Evolutionary conservation across 73 alveolate genomes (phyloP).

Genomic region (Tetrahymena malaccensis): DNA sequence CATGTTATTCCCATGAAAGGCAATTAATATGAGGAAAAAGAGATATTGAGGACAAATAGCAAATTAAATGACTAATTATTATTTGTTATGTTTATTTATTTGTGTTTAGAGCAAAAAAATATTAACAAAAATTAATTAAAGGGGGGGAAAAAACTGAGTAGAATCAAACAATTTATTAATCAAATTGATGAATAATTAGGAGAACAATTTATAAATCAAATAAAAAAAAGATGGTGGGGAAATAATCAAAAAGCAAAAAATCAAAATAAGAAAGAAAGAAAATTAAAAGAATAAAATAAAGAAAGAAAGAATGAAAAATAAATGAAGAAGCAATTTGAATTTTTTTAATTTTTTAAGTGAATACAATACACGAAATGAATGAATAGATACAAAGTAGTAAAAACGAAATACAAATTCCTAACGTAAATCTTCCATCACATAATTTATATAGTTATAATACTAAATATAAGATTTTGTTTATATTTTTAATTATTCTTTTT

Average conservation of each 20-base stretch:
- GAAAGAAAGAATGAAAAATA: too few relatives aligned
- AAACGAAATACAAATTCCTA: neutral
- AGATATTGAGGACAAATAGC: neutral
- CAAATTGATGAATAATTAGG: neutral
- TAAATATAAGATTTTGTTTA: neutral
- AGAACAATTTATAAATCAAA: neutral
- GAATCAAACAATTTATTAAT: neutral
- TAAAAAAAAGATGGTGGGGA: neutral
- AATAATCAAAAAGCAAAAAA: neutral
- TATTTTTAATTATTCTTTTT: neutral
- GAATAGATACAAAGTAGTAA: neutral
- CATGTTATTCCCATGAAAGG: neutral
- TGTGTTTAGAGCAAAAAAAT: neutral
- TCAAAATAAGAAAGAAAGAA: neutral
- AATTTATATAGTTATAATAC: neutral
- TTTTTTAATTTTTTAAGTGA: neutral
- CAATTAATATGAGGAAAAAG: neutral
- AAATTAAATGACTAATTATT: neutral
- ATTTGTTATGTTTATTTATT: neutral
- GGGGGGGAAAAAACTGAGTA: neutral
- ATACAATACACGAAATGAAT: neutral
- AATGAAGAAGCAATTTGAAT: neutral
- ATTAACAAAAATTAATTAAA: neutral
- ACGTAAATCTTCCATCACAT: neutral
- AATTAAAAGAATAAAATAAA: neutral